Base-by-base conservation (phyloP, 257 asterid species). In the Catharanthus roseus region DNA sequence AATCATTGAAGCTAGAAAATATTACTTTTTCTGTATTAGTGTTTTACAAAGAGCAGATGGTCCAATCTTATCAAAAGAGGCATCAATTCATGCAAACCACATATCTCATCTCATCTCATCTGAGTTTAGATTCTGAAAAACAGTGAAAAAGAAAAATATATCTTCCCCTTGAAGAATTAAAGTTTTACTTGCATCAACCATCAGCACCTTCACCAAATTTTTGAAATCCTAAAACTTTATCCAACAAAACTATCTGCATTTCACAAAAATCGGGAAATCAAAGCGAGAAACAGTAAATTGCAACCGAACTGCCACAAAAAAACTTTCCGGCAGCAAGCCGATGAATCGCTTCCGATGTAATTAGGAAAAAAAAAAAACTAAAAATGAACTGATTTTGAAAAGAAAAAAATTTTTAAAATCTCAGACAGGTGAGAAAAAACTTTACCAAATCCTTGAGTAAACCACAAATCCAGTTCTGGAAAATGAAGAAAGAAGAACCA, bases 321-420 rank as follows among this genome's bases (percentile, higher is more conserved):
- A 12, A 36, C 18, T 41, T 19, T n/a, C 2, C 16, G 36, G 24
- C 55, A 16, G 33, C 58, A 24, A 65, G 42, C 47, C 18, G 45
- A 41, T 41, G 38, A 50, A 51, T 65, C 71, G 77, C 56, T 41
- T 54, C 44, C 50, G 23, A 34, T 16, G 58, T 16, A 13, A 67
- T 38, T 38, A 38, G n/a, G n/a, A n/a, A n/a, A n/a, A 19, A 29
- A 44, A 42, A 31, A n/a, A 56, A 55, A 10, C 53, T 24, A 13
- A 55, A 65, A 31, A 64, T 36, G 23, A 56, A 24, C 15, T 0
- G 29, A 71, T 19, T 45, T 10, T 28, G 24, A 6, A 33, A 60
- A 6, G 8, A 38, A 38, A 38, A 38, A 38, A 38, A 38, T 3
- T 3, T 38, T 8, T 38, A 38, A 39, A 39, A n/a, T 26, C 5